Base-by-base conservation (phyloP, 179 eudicot genomes). In the Carnegiea gigantea region DNA sequence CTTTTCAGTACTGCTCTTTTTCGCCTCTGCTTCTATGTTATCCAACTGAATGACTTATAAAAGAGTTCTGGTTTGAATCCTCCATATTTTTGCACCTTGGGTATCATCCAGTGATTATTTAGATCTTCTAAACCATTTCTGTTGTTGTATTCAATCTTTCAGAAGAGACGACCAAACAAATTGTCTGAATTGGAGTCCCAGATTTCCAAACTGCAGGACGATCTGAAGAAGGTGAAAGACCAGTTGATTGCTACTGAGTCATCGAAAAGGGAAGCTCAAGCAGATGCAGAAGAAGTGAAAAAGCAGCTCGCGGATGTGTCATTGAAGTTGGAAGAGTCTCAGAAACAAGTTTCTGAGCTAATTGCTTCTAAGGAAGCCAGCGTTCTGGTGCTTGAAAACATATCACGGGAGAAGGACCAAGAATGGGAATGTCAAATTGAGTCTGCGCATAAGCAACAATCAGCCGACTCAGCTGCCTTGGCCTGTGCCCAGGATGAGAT, bases 171-270 rank as follows among this genome's bases (percentile, higher is more conserved):
- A 4, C 88, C 91, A 26, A 90, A 89, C 88, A 90, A 81, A 86
- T 79, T 85, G 76, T 84, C 94, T 46, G 99, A 90, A 79, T 72
- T 95, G 77, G 97, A 95, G 83, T 84, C 91, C 77, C 95, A 89
- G 86, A 84, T 95, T 77, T 86, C 94, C 75, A 91, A 92, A 83
- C 98, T 95, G 53, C 87, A 90, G 84, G 89, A 88, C 73, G 98
- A 94, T 80, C 88, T 95, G 43, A 90, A 85, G 77, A 90, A 82
- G 73, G 92, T 86, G 49, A 95, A 92, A 86, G 95, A 92, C 64
- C 90, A 92, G 81, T 86, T 95, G 75, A 70, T 76, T 78, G 79
- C 87, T 77, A 83, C 96, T 0, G 97, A 94, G 81, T 81, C 89
- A 73, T 77, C 80, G 5, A 94, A 90, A 83, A 92, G 72, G 85